Evolutionary conservation across 352 stramenopile genomes (phyloP), one percentile per base, ranked within the genome.

Genomic region (Phytophthora ohioensis): DNA sequence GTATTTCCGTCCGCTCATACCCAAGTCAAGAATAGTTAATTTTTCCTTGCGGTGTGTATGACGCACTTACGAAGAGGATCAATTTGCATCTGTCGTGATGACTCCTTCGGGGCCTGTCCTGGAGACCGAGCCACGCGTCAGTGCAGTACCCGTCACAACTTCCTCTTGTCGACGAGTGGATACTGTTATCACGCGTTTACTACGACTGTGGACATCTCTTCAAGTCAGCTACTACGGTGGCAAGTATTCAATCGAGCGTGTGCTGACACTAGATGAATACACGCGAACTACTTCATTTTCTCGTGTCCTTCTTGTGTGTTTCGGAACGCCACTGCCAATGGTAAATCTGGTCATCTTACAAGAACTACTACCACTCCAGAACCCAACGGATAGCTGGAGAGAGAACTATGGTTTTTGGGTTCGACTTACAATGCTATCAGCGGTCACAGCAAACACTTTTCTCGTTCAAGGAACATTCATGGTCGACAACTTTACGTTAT

Each of bases 351-450:
- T 67, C 5, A 35, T 68, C 7, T 12, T 67, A 0, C 55, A 70
- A 36, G 69, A 73, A 12, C 5, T 69, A 3, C 6, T 77, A 15
- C 69, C 69, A 2, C 51, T 73, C 0, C 64, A 73, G 43, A 38
- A 74, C 7, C 59, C 65, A 32, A n/a, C 31, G 2, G 55, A 57
- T 2, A 64, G 58, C 9, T 73, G 57, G 53, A 13, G 12, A 4
- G 48, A 15, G 4, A 77, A 77, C 32, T 67, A 73, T 46, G 64
- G 58, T 6, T 63, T 73, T 8, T 77, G 69, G 69, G 36, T 63
- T 32, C 69, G 69, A 2, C 27, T 69, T 0, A 6, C 47, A 10
- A 62, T 72, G 46, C 15, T 71, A 2, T 42, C 42, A 7, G 13
- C 41, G 5, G 54, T 52, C 27, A 39, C 51, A 4, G 35, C 51